Base-by-base conservation (phyloP, 768 basidiomycete genomes). In the Mycena crocata region DNA sequence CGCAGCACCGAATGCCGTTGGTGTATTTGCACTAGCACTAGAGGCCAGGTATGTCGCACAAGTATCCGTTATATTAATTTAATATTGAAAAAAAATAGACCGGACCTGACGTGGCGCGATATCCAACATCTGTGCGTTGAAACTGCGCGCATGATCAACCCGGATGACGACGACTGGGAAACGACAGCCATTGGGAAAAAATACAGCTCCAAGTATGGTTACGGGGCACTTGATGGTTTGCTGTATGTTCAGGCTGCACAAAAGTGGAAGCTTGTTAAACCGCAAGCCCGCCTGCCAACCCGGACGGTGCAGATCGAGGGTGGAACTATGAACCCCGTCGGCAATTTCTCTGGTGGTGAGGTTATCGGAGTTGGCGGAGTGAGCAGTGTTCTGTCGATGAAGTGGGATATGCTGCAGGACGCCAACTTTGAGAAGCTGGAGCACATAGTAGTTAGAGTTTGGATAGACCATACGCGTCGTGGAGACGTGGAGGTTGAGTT, bases 21-120 rank as follows among this genome's bases (percentile, higher is more conserved):
- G 95, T 30, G 93, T 98, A 40, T 91, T 97, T 74, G 93, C 96
- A 24, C 87, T 99, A 14, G 95, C 95, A 8, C 82, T 99, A 19
- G 85, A 95, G 80, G 93, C 88, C 63, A 87, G 96, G 95, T 95
- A 72, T 37, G 82, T 49, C 51, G 37, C 55, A 31, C 13, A 19
- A 39, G 21, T 31, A n/a, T 70, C 60, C 48, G 14, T 17, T 14
- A 17, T 40, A 34, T 48, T 14, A 44, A 52, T 56, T 58, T 42
- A 49, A 58, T 1, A 15, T 42, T 34, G n/a, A n/a, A n/a, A 63
- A 57, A 24, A 28, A 34, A 39, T 67, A 94, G 95, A 19, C 96
- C 98, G 24, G 96, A 99, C 58, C 87, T 99, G 30, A 91, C 93
- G 37, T 99, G 98, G 98, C 90, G 98, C 54, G 98, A 99, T 73